Evolutionary conservation across 306 rosid species (phyloP).

Genomic region (Psophocarpus tetragonolobus): DNA sequence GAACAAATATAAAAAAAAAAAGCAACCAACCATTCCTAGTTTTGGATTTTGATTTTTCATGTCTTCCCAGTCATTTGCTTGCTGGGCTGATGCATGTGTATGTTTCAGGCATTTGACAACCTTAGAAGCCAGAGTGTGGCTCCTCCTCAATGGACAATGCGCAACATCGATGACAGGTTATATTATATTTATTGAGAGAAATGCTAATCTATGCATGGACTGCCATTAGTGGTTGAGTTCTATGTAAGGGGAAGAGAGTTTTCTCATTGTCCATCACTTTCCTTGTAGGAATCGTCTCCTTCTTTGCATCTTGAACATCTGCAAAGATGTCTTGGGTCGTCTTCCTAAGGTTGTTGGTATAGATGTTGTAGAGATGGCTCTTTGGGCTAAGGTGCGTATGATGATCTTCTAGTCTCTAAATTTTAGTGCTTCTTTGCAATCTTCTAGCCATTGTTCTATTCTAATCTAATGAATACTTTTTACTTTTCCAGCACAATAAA

Average conservation of each 20-base stretch:
- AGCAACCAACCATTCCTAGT: neutral
- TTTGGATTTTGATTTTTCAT: conserved; percentile 12
- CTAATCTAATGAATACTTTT: conserved; percentile 13
- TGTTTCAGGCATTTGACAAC: conserved; percentile 89
- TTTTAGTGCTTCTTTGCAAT: conserved; percentile 17
- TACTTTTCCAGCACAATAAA: neutral
- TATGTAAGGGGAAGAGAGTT: neutral
- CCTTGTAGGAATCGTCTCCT: conserved; percentile 80
- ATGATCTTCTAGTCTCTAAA: conserved; percentile 35
- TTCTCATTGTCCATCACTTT: conserved; percentile 26
- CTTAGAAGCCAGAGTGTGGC: conserved; percentile 95
- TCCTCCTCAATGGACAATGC: conserved; percentile 99
- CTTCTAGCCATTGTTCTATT: conserved; percentile 9
- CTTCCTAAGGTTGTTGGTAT: conserved; percentile 96
- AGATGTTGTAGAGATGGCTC: conserved; percentile 99
- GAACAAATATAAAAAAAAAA: conserved; percentile 15
- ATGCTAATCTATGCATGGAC: conserved; percentile 4
- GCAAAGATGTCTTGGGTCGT: conserved; percentile 83
- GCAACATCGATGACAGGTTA: conserved; percentile 92
- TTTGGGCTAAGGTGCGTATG: conserved; percentile 91
- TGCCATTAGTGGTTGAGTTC: conserved; percentile 1
- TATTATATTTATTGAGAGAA: conserved; percentile 27
- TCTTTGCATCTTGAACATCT: conserved; percentile 68
- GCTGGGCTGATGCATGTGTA: conserved; percentile 31
- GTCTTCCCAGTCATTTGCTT: conserved; percentile 12